A percentile compares a stretch with the other conserved stretches of the same genome.
These are phyloP conservation scores for Pezicula neosporulosa DNA, from an alignment of 2,329 filamentous ascomycete genomes.

Conservation along the genomic window DNA sequence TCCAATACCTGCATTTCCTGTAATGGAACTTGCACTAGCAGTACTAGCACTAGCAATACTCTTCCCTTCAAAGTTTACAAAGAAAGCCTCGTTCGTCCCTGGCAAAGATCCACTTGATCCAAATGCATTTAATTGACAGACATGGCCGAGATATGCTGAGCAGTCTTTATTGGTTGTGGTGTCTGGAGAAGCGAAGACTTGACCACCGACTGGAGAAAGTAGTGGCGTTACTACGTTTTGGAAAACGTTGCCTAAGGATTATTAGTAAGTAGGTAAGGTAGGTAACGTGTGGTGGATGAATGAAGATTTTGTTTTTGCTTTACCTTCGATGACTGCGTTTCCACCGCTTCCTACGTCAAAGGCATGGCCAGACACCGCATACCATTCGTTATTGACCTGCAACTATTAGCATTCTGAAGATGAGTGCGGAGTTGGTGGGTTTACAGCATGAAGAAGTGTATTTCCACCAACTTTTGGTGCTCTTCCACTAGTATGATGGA, in stretches of 20 bases:
- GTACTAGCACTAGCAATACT: constrained; percentile 23
- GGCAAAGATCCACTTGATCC: constrained; percentile 26
- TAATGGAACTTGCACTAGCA: constrained; percentile 7
- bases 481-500: constrained; percentile 41
- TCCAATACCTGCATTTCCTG: constrained; percentile 29
- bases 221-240: constrained; percentile 34
- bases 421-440: too few relatives aligned
- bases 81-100: constrained; percentile 24
- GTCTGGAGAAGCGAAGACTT: constrained; percentile 16
- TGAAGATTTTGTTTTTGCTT: too few relatives aligned
- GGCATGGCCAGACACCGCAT: constrained; percentile 37
- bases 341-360: constrained; percentile 35
- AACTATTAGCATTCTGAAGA: too few relatives aligned
- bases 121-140: constrained; percentile 15
- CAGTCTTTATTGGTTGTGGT: constrained; percentile 15
- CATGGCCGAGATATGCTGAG: constrained; percentile 14
- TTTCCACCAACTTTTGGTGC: constrained; percentile 38
- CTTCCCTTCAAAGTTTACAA: constrained; percentile 28
- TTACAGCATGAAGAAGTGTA: constrained; percentile 33
- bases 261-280: too few relatives aligned
- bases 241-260: constrained; percentile 31
- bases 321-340: constrained; percentile 39
- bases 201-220: constrained; percentile 4
- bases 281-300: too few relatives aligned
- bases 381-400: constrained; percentile 38